Percentiles rank a stretch among this genome's conserved stretches.
Conservation (phyloP, 2,329 filamentous ascomycete species). For the Ophiostoma populinum region DNA sequence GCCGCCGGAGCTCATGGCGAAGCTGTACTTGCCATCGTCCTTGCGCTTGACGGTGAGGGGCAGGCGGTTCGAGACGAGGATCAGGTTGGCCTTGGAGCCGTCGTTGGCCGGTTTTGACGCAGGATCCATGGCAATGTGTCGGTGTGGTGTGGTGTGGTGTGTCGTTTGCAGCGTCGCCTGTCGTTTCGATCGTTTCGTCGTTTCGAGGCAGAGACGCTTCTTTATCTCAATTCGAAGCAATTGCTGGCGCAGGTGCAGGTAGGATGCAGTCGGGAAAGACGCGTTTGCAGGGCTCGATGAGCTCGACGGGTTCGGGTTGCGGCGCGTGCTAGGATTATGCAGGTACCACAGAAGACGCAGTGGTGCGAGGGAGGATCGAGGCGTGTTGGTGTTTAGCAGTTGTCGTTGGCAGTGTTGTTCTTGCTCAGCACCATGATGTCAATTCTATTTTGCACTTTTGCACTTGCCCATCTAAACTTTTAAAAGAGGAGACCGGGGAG, state of each 20-base stretch:
- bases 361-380: too few relatives aligned
- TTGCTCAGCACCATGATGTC: not conserved
- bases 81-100: conserved; percentile 11
- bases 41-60: conserved; percentile 93
- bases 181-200: too few relatives aligned
- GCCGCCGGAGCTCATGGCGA: conserved; percentile 92
- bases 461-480: too few relatives aligned
- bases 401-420: not conserved
- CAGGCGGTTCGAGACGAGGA: conserved; percentile 78
- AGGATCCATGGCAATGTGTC: not conserved
- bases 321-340: too few relatives aligned
- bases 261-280: too few relatives aligned
- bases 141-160: not conserved
- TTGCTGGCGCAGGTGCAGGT: too few relatives aligned
- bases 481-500: not conserved
- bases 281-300: too few relatives aligned
- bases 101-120: conserved; percentile 5
- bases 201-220: too few relatives aligned
- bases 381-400: not conserved
- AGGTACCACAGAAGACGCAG: too few relatives aligned
- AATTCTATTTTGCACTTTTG: not conserved
- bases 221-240: too few relatives aligned
- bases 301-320: too few relatives aligned
- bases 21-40: conserved; percentile 80
- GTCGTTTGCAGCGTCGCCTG: too few relatives aligned